Evolutionary conservation across 257 asterid genomes (phyloP), one percentile per base, ranked within the genome.

Genomic region (Handroanthus guayacan): DNA sequence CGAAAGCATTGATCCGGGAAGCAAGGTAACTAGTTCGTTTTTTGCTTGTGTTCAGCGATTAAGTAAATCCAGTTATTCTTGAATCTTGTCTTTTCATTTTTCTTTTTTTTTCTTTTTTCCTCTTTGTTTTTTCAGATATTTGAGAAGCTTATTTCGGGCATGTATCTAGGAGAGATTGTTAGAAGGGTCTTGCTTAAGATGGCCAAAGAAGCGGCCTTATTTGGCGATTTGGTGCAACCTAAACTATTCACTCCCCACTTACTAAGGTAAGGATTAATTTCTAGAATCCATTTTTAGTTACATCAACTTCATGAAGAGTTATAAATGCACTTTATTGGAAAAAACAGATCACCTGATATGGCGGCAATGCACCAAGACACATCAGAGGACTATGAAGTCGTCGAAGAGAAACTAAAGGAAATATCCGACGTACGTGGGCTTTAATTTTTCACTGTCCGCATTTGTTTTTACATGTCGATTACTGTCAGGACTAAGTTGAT

Each of bases 281-380:
- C 44, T 2, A 2, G 8, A 4, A 37, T 66, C 51, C 5, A 16
- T 47, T 31, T 58, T 58, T 31, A 41, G 45, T 41, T 41, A 25
- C 1, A 25, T 25, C 31, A 25, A 25, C 31, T 25, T 25, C 31
- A 25, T 25, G 31, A 25, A 25, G 31, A 25, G 31, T 25, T 25
- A 25, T 25, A 25, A 25, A 25, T 25, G 31, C 31, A 25, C 31
- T 25, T 25, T 25, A 25, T 25, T 25, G 31, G 31, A 25, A 25
- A 25, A 51, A 62, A 6, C 84, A 91, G 95, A 82, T 83, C 97
- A 61, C 92, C 91, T 0, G 98, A 90, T 78, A 83, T 90, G 96
- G 97, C 98, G 61, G 94, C 89, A n/a, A 89, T 90, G 94, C 98
- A 92, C 83, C 98, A 92, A 82, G 98, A 90, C 86, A 83, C 89